Conservation (phyloP, 192 early-diverging fungal genomes). For the Backusella tarrabulga region DNA sequence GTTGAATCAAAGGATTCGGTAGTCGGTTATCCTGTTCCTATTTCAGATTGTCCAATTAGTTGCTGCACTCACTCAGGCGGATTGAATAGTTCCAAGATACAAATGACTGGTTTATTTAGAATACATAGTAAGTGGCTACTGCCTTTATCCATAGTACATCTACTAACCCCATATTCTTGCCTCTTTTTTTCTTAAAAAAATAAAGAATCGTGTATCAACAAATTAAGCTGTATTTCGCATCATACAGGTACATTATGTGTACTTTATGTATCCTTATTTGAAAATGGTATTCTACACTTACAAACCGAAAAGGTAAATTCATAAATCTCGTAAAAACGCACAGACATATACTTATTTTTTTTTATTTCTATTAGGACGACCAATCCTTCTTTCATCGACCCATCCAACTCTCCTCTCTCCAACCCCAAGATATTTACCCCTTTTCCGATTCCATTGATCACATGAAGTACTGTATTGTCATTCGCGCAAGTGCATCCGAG, state of each 20-base stretch:
- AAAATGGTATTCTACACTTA: constrained; percentile 5
- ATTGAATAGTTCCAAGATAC: not conserved
- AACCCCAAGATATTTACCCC: constrained; percentile 3
- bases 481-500: not conserved
- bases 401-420: not conserved
- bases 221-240: constrained; percentile 15
- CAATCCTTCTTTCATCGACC: constrained; percentile 7
- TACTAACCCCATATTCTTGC: not conserved
- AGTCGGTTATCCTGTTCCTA: not conserved
- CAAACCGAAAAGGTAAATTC: constrained; percentile 9
- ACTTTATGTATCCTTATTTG: constrained; percentile 7
- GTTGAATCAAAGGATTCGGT: not conserved
- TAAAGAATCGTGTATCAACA: constrained; percentile 5
- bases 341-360: not conserved
- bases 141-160: not conserved
- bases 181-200: not conserved
- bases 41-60: constrained; percentile 7
- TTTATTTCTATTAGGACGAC: not conserved
- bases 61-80: not conserved
- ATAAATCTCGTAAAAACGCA: not conserved
- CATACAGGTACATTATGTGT: not conserved
- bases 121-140: constrained; percentile 1
- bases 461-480: constrained; percentile 11
- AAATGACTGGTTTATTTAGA: constrained; percentile 6
- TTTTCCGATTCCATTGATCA: constrained; percentile 12